Percentiles rank a stretch among this genome's conserved stretches.
phyloP scores from a whole-genome alignment of 2,329 filamentous ascomycete species.

The Cordyceps fumosorosea region DNA sequence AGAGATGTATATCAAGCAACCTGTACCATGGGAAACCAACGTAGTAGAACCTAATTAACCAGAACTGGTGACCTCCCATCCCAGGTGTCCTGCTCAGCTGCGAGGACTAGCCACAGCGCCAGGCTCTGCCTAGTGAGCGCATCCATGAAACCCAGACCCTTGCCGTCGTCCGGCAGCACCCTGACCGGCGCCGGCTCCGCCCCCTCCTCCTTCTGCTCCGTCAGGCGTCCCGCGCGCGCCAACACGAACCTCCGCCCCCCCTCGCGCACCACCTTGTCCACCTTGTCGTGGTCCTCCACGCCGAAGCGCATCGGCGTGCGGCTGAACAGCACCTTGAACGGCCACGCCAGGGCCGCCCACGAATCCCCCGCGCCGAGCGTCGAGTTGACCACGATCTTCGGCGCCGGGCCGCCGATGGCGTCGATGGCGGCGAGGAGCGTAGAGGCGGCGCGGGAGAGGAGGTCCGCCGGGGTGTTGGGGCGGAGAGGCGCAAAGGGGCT shows the following conservation, averaged over 20 bases:
- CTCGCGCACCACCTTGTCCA: constrained; percentile 35
- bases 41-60: constrained; percentile 27
- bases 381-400: constrained; percentile 43
- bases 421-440: constrained; percentile 33
- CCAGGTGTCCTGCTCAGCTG: constrained; percentile 34
- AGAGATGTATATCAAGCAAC: background rate
- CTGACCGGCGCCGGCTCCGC: constrained; percentile 27
- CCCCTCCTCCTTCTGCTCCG: constrained; percentile 20
- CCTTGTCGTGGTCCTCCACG: constrained; percentile 40
- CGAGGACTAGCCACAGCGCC: constrained; percentile 39
- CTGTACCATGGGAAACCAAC: background rate
- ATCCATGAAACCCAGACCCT: constrained; percentile 34
- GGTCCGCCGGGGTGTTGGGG: constrained; percentile 33
- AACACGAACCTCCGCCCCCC: constrained; percentile 30
- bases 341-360: constrained; percentile 32
- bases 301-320: constrained; percentile 38
- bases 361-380: constrained; percentile 43
- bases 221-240: constrained; percentile 38
- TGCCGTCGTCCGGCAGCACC: constrained; percentile 35
- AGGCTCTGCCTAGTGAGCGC: constrained; percentile 33
- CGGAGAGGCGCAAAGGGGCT: constrained; percentile 38
- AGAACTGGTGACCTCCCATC: constrained; percentile 40
- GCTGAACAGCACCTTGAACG: constrained; percentile 38
- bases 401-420: constrained; percentile 15
- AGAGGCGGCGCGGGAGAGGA: constrained; percentile 39